Evolutionary conservation across 2,329 filamentous ascomycete genomes (phyloP).

Genomic region (Pleomassaria siparia): DNA sequence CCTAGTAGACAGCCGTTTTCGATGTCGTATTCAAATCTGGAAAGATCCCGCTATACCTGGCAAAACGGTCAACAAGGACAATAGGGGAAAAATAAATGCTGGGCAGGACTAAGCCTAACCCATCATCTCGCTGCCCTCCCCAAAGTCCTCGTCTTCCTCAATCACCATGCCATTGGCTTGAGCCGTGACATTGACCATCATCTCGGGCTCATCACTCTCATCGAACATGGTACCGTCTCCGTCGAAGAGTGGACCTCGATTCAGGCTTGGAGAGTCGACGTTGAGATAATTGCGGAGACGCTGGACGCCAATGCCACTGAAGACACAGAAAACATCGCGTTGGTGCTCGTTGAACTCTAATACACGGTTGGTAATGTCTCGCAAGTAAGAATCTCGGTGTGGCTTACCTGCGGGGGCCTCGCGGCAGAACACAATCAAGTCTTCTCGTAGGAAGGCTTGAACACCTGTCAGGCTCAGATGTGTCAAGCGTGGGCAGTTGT

Average conservation of each 20-base stretch:
- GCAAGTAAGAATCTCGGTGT: background rate
- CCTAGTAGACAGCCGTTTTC: too few species aligned
- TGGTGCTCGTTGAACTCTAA: constrained; percentile 93
- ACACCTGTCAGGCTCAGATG: constrained; percentile 95
- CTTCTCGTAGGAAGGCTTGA: constrained; percentile 81
- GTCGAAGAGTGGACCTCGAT: constrained; percentile 29
- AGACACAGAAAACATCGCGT: constrained; percentile 94
- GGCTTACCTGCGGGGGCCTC: constrained; percentile 71
- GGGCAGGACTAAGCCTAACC: constrained; percentile 22
- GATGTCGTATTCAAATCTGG: too few species aligned
- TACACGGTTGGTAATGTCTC: background rate
- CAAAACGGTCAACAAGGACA: background rate
- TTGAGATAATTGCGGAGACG: constrained; percentile 80
- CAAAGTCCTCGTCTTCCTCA: constrained; percentile 46
- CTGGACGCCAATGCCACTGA: constrained; percentile 82
- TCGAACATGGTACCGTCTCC: constrained; percentile 26
- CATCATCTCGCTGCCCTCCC: constrained; percentile 50
- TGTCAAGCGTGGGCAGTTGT: constrained; percentile 87
- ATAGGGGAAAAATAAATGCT: background rate
- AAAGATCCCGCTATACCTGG: too few species aligned
- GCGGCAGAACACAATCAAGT: constrained; percentile 82
- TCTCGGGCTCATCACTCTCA: constrained; percentile 33
- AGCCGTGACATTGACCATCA: constrained; percentile 39
- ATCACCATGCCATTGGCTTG: constrained; percentile 43
- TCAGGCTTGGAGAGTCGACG: constrained; percentile 31